Percentiles rank a stretch among this genome's conserved stretches.
phyloP scores from a whole-genome alignment of 2,329 filamentous ascomycete species.

The Chrysoporthe austroafricana region DNA sequence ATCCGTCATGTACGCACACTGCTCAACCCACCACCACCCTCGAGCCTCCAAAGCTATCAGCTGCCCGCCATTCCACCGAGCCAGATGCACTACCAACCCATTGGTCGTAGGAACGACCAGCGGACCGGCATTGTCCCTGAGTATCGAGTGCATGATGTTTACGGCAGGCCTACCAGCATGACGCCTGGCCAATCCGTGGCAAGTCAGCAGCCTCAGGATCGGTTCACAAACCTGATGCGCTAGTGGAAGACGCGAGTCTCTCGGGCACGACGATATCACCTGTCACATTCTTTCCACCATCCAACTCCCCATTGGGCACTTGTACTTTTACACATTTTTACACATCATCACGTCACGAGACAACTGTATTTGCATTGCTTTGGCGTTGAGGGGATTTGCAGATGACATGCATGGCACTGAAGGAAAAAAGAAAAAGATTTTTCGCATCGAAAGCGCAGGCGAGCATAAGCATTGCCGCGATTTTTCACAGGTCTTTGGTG shows the following conservation, averaged over 20 bases:
- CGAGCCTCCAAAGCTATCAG: conserved; percentile 76
- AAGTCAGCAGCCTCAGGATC: conserved; percentile 19
- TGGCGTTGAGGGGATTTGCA: conserved; percentile 1
- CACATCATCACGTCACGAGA: not conserved
- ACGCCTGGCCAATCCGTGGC: conserved; percentile 13
- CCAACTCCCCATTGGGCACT: not conserved
- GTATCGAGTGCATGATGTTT: conserved; percentile 40
- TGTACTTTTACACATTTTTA: not conserved
- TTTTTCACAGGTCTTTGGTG: not conserved
- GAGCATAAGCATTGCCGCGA: conserved; percentile 9
- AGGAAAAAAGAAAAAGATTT: not conserved
- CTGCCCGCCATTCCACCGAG: conserved; percentile 59
- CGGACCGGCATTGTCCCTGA: conserved; percentile 74
- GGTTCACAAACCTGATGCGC: conserved; percentile 24
- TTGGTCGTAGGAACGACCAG: conserved; percentile 70
- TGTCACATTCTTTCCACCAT: not conserved
- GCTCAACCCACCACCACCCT: conserved; percentile 83
- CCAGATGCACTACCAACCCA: conserved; percentile 82
- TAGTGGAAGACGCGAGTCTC: not conserved
- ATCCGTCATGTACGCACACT: conserved; percentile 88
- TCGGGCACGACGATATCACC: not conserved
- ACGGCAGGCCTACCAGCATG: conserved; percentile 19
- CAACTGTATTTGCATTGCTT: not conserved
- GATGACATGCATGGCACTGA: not conserved
- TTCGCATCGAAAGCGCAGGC: not conserved